Conservation (phyloP, 441 rosid genomes). For the Euphorbia celastroides region DNA sequence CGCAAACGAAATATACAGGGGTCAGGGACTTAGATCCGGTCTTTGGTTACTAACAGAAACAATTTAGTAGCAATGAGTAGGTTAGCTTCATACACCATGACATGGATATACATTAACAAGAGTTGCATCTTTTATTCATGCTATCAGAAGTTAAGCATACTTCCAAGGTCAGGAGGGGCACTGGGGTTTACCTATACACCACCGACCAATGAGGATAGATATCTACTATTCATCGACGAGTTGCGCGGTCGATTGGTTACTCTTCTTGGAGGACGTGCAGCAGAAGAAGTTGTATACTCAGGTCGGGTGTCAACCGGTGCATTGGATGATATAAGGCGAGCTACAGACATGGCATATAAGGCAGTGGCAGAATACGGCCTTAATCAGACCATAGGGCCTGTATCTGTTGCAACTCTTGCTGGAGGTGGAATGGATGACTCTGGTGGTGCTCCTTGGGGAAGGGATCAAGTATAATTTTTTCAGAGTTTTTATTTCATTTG, state of each 20-base stretch:
- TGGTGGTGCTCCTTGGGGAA: conserved; percentile 69
- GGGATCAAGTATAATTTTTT: conserved; percentile 66
- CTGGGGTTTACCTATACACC: conserved; percentile 88
- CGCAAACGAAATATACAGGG: background rate
- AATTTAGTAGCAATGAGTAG: background rate
- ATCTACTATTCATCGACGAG: conserved; percentile 92
- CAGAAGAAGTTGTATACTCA: conserved; percentile 88
- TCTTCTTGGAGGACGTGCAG: conserved; percentile 99
- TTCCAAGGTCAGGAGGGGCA: conserved; percentile 98
- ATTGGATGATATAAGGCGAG: conserved; percentile 89
- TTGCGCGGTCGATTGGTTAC: conserved; percentile 94
- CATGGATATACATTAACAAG: conserved; percentile 9
- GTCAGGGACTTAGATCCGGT: no score
- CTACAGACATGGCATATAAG: conserved; percentile 96
- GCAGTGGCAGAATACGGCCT: conserved; percentile 99
- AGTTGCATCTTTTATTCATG: conserved; percentile 4
- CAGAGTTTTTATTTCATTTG: conserved; percentile 2
- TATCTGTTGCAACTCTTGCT: conserved; percentile 79
- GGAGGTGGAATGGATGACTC: conserved; percentile 91
- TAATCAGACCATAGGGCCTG: conserved; percentile 76
- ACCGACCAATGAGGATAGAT: conserved; percentile 82
- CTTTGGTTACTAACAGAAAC: background rate
- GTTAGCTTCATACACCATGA: background rate
- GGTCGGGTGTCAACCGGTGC: conserved; percentile 98
- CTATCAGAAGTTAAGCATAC: conserved; percentile 85